A percentile compares a stretch with the other conserved stretches of the same genome.
These are phyloP conservation scores for Fusarium sp. DNA, from an alignment of 2,329 filamentous ascomycete species.

Conservation along the genomic window DNA sequence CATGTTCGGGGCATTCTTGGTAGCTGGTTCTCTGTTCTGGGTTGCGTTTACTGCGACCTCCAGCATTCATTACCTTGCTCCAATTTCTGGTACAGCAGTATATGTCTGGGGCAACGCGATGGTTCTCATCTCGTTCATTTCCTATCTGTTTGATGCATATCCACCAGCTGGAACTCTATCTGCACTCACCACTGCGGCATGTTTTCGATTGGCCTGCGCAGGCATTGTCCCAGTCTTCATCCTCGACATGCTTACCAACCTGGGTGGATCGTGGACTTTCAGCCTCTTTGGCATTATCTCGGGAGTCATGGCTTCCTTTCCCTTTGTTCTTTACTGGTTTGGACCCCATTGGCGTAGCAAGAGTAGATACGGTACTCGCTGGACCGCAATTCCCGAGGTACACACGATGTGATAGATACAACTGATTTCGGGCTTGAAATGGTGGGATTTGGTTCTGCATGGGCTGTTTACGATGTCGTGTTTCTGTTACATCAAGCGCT, in stretches of 20 bases:
- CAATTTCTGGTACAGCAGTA: neutral
- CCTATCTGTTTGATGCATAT: neutral
- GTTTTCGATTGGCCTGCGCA: neutral
- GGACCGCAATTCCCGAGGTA: neutral
- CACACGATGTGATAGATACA: neutral
- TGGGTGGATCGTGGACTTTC: neutral
- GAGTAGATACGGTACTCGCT: neutral
- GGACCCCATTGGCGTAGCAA: neutral
- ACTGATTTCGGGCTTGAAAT: too few species aligned
- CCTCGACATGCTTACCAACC: neutral
- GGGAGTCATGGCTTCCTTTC: neutral
- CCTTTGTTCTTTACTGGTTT: neutral
- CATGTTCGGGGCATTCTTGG: neutral
- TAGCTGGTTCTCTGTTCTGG: neutral
- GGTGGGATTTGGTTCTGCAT: fast-evolving
- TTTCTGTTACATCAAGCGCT: neutral
- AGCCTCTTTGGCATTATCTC: conserved; percentile 1
- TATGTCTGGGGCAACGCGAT: conserved; percentile 1
- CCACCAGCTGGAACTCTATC: neutral
- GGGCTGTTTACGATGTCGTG: neutral
- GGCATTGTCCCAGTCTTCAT: neutral
- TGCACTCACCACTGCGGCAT: neutral
- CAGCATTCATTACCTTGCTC: neutral
- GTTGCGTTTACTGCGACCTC: neutral
- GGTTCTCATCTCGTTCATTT: conserved; percentile 1